Evolutionary conservation across 148 eudicot genomes (phyloP).

Genomic region (Camellia granthamiana): DNA sequence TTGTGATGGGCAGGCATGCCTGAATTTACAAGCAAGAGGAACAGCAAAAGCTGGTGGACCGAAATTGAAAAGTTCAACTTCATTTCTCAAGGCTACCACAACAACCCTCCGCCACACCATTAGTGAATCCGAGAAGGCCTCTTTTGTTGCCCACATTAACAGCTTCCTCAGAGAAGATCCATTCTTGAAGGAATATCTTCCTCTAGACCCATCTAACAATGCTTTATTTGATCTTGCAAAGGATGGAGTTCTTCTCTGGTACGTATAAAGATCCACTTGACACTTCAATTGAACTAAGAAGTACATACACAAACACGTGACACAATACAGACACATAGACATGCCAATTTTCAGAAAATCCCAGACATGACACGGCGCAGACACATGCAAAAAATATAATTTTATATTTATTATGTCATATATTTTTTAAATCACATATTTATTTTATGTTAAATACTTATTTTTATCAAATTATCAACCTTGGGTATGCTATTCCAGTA

Average conservation of each 20-base stretch:
- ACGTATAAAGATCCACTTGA: conserved; percentile 5
- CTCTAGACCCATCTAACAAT: conserved; percentile 63
- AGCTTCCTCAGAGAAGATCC: conserved; percentile 64
- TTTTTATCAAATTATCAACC: no score
- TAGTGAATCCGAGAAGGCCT: conserved; percentile 77
- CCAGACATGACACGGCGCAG: no score
- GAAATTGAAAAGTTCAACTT: conserved; percentile 45
- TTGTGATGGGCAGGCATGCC: conserved; percentile 50
- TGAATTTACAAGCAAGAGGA: conserved; percentile 61
- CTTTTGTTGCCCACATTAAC: conserved; percentile 76
- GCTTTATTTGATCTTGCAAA: conserved; percentile 74
- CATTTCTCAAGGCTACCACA: conserved; percentile 78
- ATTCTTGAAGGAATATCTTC: conserved; percentile 71
- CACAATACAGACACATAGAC: no score
- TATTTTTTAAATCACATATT: no score
- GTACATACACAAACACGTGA: no score
- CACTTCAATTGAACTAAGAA: background rate
- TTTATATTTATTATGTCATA: no score
- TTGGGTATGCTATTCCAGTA: no score
- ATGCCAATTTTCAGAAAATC: no score
- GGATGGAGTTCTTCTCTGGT: conserved; percentile 92
- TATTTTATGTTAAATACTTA: no score
- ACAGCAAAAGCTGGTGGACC: conserved; percentile 47
- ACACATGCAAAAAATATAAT: no score
- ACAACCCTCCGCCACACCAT: conserved; percentile 82